These are phyloP conservation scores for Zygoascus flipseniorum DNA, from an alignment of 805 yeast genomes.

Conservation along the genomic window DNA sequence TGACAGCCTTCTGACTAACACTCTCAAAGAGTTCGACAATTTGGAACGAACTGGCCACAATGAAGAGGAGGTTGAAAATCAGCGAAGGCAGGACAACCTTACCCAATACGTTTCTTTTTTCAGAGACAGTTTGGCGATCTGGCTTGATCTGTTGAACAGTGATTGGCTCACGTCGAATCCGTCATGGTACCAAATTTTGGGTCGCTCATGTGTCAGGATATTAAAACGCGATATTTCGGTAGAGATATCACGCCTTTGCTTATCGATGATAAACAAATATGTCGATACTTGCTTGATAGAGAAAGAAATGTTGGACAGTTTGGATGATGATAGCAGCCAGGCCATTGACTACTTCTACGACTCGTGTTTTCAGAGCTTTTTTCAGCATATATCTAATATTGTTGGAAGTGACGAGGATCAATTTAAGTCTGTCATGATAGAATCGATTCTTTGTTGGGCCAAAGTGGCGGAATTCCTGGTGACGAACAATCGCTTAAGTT, in stretches of 20 bases:
- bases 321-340: background rate
- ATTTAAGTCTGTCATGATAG: background rate
- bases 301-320: background rate
- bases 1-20: background rate
- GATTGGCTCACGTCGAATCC: background rate
- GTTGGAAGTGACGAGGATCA: background rate
- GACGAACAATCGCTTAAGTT: background rate
- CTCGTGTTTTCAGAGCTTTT: background rate
- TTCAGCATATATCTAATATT: background rate
- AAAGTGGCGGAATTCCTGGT: constrained; percentile 1
- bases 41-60: background rate
- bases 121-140: background rate
- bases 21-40: constrained; percentile 2
- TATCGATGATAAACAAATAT: background rate
- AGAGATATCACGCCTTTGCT: background rate
- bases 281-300: background rate
- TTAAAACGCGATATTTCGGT: background rate
- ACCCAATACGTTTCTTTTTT: constrained; percentile 1
- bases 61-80: background rate
- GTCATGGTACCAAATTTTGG: background rate
- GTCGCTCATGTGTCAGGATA: background rate
- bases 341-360: constrained; percentile 1
- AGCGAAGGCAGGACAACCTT: background rate
- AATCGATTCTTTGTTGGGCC: background rate
- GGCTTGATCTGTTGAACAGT: background rate